These are phyloP conservation scores for Anthracocystis walkeri DNA, from an alignment of 1,284 basidiomycete genomes.

Conservation along the genomic window DNA sequence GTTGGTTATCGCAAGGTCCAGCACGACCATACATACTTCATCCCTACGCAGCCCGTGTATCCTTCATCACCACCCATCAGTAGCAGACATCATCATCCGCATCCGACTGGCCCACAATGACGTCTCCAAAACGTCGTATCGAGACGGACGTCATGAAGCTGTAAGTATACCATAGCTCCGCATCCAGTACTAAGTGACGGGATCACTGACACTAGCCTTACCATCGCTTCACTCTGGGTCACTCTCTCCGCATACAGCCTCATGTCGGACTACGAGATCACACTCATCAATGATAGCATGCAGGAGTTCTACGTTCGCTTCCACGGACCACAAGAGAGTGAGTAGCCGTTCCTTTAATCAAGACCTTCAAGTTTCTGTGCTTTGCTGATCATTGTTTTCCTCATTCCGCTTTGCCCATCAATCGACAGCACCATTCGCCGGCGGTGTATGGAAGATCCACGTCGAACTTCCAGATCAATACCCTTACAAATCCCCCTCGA, in stretches of 20 bases:
- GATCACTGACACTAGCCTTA: not conserved
- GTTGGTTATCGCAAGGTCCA: not conserved
- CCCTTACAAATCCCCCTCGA: slow-evolving; percentile 98
- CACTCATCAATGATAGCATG: slow-evolving; percentile 97
- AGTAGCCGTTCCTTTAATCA: slow-evolving; percentile 69
- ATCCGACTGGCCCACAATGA: slow-evolving; percentile 58
- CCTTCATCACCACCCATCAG: not conserved
- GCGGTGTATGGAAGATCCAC: slow-evolving; percentile 98
- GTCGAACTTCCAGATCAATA: slow-evolving; percentile 99
- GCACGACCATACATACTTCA: not conserved
- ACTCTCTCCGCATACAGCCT: slow-evolving; percentile 36
- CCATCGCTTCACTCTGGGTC: not conserved
- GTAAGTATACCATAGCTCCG: slow-evolving; percentile 73
- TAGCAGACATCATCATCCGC: not conserved
- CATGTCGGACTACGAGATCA: slow-evolving; percentile 77
- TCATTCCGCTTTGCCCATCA: not conserved
- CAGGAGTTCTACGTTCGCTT: slow-evolving; percentile 98
- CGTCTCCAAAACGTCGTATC: slow-evolving; percentile 88
- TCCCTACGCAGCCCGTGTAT: not conserved
- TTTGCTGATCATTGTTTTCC: slow-evolving; percentile 2
- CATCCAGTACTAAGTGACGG: not conserved
- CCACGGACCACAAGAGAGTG: slow-evolving; percentile 92
- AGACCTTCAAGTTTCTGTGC: not conserved
- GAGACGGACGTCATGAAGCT: slow-evolving; percentile 99
- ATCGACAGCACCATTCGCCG: slow-evolving; percentile 86